Base-by-base conservation (phyloP, 257 asterid genomes). In the Apocynum venetum region DNA sequence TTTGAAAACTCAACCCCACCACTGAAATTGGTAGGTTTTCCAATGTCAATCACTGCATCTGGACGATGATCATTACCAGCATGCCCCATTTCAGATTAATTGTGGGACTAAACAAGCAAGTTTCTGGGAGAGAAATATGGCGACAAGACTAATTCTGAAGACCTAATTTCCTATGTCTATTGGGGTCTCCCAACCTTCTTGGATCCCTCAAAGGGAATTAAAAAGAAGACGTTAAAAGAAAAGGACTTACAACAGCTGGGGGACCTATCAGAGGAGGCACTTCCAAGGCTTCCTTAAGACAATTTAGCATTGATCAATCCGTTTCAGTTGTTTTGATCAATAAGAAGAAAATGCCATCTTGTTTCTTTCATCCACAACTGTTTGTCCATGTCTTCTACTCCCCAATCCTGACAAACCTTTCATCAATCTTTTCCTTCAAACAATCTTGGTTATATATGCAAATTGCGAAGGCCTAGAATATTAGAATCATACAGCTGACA, bases 1-100 rank as follows among this genome's bases (percentile, higher is more conserved):
- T 79, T 81, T 4, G 92, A 75, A 48, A 89, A 91, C 47, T 89
- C 91, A 0, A 92, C 75, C 31, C 97, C 96, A 0, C 96, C 96
- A 0, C 84, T 81, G 48, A 83, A 78, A 64, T 83, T 85, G 14
- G 82, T 76, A 0, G 89, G 89, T 80, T 91, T 89, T 8, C 89
- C 90, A 17, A 91, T 81, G 68, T 91, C 91, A 13, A 92, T 89
- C 59, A 82, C 85, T 65, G 79, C 78, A 20, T 87, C 90, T 35
- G 82, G 84, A 3, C 80, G 80, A 20, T 83, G 88, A 46, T 71
- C 74, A 70, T 76, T 80, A 38, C 17, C 43, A 68, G 51, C 73
- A 64, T 81, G 80, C 36, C 76, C 79, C 87, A 81, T 86, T 71
- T 63, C 38, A 72, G 86, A 77, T 65, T 20, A 46, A 57, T 43